Evolutionary conservation across 148 eudicot species (phyloP), one percentile per base, ranked within the genome.

Genomic region (Drosera capensis): DNA sequence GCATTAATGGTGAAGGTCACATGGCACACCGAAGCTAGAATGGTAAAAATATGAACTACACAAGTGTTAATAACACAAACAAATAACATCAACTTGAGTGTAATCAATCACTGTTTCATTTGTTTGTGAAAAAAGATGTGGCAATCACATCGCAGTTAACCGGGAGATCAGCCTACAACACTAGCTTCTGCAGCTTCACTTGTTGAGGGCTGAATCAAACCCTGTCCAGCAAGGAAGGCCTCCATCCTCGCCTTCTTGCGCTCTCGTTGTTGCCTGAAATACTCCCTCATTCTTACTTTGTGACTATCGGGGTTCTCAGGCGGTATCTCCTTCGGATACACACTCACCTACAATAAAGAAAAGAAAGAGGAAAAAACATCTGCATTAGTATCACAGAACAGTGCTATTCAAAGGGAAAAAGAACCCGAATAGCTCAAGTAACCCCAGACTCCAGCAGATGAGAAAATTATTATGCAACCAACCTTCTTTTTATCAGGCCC

Each of bases 401-500:
- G n/a, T n/a, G n/a, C n/a, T n/a, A n/a, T n/a, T n/a, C n/a, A n/a
- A n/a, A n/a, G n/a, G n/a, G n/a, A n/a, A n/a, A n/a, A n/a, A n/a
- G n/a, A n/a, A n/a, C n/a, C n/a, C n/a, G n/a, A n/a, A n/a, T n/a
- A 44, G 48, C 16, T 1, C 14, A 39, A 20, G 13, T 11, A 40
- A n/a, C n/a, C n/a, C n/a, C n/a, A n/a, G n/a, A n/a, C n/a, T n/a
- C n/a, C n/a, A n/a, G n/a, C n/a, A n/a, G n/a, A n/a, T n/a, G 14
- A 35, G 7, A 20, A 19, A 19, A 23, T 5, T 5, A 28, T 6
- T 5, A 28, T 5, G 15, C 43, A 52, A 46, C 51, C 23, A 35
- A 79, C 94, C 97, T 84, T 75, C 45, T 88, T 88, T 70, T 50
- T 84, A 52, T 88, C 97, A 39, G 92, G 93, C 14, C 97, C 97